Percentiles rank a stretch among this genome's conserved stretches.
Conservation (phyloP, 164 flowering plant genomes). For the Kingdonia uniflora region DNA sequence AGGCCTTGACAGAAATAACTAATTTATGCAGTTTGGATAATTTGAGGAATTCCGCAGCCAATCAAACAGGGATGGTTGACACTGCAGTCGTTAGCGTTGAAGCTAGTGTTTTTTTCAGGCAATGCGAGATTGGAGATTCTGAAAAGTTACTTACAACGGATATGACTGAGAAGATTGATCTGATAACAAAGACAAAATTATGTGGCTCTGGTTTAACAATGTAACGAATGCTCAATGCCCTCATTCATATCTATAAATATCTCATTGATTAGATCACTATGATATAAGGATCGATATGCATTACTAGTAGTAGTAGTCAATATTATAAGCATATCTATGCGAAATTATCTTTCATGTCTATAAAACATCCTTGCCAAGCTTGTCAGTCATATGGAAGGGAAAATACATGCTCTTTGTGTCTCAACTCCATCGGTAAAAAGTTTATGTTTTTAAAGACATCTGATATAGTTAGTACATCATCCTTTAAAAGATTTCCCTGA, state of each 20-base stretch:
- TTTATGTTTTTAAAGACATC: constrained; percentile 41
- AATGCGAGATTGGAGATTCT: not conserved
- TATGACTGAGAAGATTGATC: not conserved
- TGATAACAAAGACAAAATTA: not conserved
- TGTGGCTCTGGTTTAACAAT: constrained; percentile 1
- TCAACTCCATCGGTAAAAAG: constrained; percentile 53
- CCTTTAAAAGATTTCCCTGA: constrained; percentile 82
- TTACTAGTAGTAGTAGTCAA: too few relatives aligned
- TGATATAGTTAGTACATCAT: constrained; percentile 52
- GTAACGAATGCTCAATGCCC: too few relatives aligned
- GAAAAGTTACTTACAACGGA: not conserved
- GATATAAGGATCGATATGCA: too few relatives aligned
- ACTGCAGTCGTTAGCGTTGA: not conserved
- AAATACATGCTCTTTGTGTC: constrained; percentile 58
- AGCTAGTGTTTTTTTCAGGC: not conserved
- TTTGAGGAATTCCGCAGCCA: not conserved
- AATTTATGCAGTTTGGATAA: not conserved
- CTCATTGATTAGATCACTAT: too few relatives aligned
- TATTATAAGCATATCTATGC: too few relatives aligned
- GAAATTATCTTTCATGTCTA: too few relatives aligned
- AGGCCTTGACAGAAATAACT: not conserved
- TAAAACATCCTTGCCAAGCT: constrained; percentile 59
- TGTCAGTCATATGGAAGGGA: constrained; percentile 62
- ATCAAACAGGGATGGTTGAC: not conserved
- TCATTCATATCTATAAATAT: too few relatives aligned